Evolutionary conservation across 208 protist species (phyloP).

Genomic region (Leishmania guyanensis): DNA sequence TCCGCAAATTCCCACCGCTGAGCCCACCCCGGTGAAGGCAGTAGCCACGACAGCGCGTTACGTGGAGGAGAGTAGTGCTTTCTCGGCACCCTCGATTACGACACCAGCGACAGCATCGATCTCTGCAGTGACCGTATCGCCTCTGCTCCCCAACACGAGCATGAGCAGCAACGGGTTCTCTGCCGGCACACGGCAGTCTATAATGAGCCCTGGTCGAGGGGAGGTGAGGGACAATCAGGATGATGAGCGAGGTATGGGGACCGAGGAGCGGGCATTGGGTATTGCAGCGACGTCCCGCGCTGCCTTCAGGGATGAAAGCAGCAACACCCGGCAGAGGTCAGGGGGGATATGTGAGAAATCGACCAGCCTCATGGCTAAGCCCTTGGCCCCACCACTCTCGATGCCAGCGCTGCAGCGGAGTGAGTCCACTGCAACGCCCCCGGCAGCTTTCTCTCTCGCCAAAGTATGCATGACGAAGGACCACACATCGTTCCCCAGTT

Average conservation of each 20-base stretch:
- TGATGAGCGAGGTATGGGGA: background rate
- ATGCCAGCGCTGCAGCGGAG: conserved; percentile 10
- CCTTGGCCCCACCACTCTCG: background rate
- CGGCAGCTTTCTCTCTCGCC: background rate
- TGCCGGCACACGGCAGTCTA: background rate
- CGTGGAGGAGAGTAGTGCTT: conserved; percentile 13
- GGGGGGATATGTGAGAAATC: background rate
- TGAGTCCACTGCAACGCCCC: background rate
- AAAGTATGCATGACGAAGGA: conserved; percentile 10
- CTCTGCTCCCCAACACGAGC: background rate
- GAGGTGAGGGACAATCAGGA: background rate
- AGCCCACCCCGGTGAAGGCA: conserved; percentile 44
- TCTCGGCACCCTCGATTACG: background rate
- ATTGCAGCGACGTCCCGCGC: background rate
- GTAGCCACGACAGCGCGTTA: conserved; percentile 37
- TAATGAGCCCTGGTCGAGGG: background rate
- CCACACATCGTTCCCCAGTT: conserved; percentile 24
- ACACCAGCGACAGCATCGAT: background rate
- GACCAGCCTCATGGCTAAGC: background rate
- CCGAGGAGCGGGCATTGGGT: background rate
- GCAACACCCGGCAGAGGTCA: background rate
- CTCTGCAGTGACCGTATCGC: conserved; percentile 1
- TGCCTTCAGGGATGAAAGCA: background rate
- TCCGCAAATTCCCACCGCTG: conserved; percentile 35
- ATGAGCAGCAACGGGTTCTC: background rate